phyloP scores from a whole-genome alignment of 768 basidiomycete genomes.

The Rhizopogon salebrosus region DNA sequence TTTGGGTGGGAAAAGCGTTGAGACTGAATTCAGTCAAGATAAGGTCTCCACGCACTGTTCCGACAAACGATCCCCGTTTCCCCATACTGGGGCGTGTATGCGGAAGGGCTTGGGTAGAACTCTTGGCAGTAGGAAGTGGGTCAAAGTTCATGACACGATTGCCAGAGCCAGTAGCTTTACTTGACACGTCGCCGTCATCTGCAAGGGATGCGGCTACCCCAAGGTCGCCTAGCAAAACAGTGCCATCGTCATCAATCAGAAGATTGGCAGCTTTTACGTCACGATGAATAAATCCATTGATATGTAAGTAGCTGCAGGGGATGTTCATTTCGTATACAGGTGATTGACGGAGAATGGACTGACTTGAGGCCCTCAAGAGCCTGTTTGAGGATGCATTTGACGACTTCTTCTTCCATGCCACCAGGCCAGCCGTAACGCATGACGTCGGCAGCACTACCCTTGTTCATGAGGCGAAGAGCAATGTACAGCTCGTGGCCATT shows the following conservation, averaged over 20 bases:
- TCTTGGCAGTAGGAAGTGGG: slow-evolving; percentile 11
- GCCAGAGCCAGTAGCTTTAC: slow-evolving; percentile 8
- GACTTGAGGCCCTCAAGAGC: slow-evolving; percentile 85
- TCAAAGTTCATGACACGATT: slow-evolving; percentile 35
- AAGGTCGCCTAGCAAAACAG: slow-evolving; percentile 86
- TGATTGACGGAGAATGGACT: slow-evolving; percentile 25
- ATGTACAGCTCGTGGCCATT: slow-evolving; percentile 80
- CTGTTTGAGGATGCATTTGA: slow-evolving; percentile 80
- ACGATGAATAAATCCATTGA: slow-evolving; percentile 87
- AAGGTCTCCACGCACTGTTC: slow-evolving; percentile 53
- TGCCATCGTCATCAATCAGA: slow-evolving; percentile 86
- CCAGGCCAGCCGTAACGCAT: slow-evolving; percentile 81
- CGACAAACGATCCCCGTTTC: slow-evolving; percentile 91
- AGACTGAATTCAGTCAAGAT: not conserved
- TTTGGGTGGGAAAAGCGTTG: slow-evolving; percentile 13
- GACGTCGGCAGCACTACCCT: slow-evolving; percentile 80
- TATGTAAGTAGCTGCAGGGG: slow-evolving; percentile 67
- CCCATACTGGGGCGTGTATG: slow-evolving; percentile 43
- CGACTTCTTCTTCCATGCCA: slow-evolving; percentile 89
- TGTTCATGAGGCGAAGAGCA: slow-evolving; percentile 86
- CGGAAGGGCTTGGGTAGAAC: not conserved
- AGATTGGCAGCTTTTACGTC: slow-evolving; percentile 94
- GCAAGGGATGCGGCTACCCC: slow-evolving; percentile 85
- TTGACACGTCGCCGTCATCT: slow-evolving; percentile 52
- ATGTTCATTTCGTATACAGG: not conserved